Base-by-base conservation (phyloP, 257 asterid species). In the Nicotiana undulata region DNA sequence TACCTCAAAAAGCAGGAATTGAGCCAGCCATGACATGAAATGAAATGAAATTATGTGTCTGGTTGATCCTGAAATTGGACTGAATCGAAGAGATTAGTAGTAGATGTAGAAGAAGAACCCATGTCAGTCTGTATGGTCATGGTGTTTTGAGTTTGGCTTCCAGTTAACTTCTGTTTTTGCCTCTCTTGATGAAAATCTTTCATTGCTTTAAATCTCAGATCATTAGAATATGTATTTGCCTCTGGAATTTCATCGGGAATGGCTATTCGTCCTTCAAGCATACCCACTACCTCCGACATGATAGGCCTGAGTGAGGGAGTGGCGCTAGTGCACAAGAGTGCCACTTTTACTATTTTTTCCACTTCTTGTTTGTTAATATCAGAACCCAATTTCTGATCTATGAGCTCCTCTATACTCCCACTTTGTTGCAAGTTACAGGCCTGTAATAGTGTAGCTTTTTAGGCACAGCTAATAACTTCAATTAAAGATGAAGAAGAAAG, bases 261-360 rank as follows among this genome's bases (percentile, higher is more conserved):
- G 0, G 24, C 81, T 85, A 85, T 84, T 81, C 87, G 79, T 6
- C 91, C 98, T 86, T 94, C 98, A 5, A 94, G 91, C 93, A 93
- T 93, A 81, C 88, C 89, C 64, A 91, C 97, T 1, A 89, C 96
- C 85, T 93, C 98, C 0, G 97, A 80, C 98, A 94, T 94, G 2
- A 88, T 85, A 5, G 98, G 98, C 91, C 97, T 85, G 22, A 90
- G 53, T 0, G 97, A 91, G 4, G 97, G 95, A 75, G 98, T 89
- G 56, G 91, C 89, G 74, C 90, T 90, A 24, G 96, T 91, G 91
- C 98, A 94, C 83, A 88, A 80, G 13, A 93, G 87, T 63, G 94
- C 94, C 37, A 93, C 81, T 88, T 88, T 90, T 82, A 90, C 93
- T 84, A 87, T 83, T 66, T 84, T 90, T 55, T 87, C 91, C 46